A percentile compares a stretch with the other conserved stretches of the same genome.
Conservation (phyloP, 169 alveolate genomes). For the Plasmodium inui region DNA sequence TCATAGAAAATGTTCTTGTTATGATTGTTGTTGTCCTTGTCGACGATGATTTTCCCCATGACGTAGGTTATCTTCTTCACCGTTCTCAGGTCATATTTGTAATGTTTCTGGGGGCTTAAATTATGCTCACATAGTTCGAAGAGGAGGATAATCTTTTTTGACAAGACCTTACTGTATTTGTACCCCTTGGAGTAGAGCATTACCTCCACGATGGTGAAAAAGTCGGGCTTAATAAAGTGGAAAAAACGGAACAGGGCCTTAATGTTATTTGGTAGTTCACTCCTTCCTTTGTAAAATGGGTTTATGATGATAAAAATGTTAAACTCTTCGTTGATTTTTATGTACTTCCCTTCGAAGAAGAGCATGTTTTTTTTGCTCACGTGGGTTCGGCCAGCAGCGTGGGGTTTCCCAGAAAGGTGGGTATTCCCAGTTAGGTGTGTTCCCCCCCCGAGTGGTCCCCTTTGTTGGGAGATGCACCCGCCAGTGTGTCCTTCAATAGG, state of each 20-base stretch:
- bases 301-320: conserved; percentile 98
- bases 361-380: conserved; percentile 86
- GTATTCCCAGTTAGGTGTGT: not conserved
- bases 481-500: not conserved
- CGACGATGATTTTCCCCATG: conserved; percentile 90
- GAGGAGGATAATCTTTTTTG: conserved; percentile 94
- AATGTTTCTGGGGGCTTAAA: conserved; percentile 94
- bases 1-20: conserved; percentile 49
- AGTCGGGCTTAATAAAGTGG: conserved; percentile 93
- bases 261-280: conserved; percentile 96
- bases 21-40: not conserved
- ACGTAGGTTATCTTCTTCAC: conserved; percentile 93
- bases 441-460: not conserved
- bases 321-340: conserved; percentile 93
- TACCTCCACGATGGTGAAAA: conserved; percentile 91
- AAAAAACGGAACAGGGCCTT: conserved; percentile 94
- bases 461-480: not conserved
- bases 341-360: conserved; percentile 86
- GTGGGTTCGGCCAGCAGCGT: conserved; percentile 34
- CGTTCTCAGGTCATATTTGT: conserved; percentile 98
- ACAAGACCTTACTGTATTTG: conserved; percentile 92
- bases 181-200: conserved; percentile 97
- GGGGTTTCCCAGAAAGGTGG: not conserved
- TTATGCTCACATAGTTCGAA: conserved; percentile 95
- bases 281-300: conserved; percentile 98